Percentiles rank a stretch among this genome's conserved stretches.
Evolutionary conservation across 2,329 filamentous ascomycete species (phyloP).

Genomic region (Aureobasidium musti): DNA sequence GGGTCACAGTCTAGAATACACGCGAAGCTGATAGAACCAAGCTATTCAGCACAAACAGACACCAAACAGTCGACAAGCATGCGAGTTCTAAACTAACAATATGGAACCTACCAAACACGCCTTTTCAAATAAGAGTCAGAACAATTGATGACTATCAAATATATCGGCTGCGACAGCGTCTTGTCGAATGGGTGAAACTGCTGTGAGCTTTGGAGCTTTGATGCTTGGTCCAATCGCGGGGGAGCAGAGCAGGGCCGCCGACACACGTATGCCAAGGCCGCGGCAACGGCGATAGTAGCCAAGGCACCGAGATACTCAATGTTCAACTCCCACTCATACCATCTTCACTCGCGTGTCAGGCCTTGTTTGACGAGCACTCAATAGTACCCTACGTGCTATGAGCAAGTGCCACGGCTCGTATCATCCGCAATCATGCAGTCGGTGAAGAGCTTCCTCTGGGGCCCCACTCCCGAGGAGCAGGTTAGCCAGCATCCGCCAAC

Average conservation of each 20-base stretch:
- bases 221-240: neutral
- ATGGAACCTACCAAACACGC: neutral
- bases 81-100: neutral
- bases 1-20: conserved; percentile 19
- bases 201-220: conserved; percentile 16
- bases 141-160: neutral
- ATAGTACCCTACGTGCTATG: conserved; percentile 9
- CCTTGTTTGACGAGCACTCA: neutral
- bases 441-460: conserved; percentile 81
- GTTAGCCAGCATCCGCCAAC: conserved; percentile 53
- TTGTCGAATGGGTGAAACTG: neutral
- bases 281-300: neutral
- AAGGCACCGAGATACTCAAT: conserved; percentile 9
- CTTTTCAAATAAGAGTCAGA: no score
- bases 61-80: neutral
- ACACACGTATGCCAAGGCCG: conserved; percentile 18
- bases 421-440: conserved; percentile 68
- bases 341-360: conserved; percentile 6
- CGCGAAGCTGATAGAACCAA: conserved; percentile 26
- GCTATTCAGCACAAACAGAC: conserved; percentile 10
- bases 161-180: neutral
- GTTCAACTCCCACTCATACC: neutral
- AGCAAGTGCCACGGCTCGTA: neutral
- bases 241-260: conserved; percentile 6
- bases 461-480: conserved; percentile 90